A percentile compares a stretch with the other conserved stretches of the same genome.
Evolutionary conservation across 805 yeast species (phyloP).

Genomic region (Saccharomyces jurei): DNA sequence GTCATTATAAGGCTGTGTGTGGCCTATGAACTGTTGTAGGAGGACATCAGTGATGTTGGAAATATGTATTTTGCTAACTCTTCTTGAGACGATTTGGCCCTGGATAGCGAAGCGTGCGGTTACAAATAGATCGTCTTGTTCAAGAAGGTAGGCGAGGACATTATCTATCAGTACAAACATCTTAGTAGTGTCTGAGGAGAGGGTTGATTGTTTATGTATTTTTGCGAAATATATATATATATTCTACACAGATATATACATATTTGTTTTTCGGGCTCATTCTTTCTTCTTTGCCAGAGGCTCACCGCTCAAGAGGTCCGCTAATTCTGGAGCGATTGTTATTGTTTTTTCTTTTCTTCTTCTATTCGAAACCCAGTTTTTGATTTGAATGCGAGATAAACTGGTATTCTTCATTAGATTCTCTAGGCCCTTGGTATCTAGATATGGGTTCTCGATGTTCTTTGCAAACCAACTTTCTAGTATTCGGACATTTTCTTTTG

Average conservation of each 20-base stretch:
- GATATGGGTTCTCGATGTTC: constrained; percentile 15
- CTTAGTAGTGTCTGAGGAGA: not conserved
- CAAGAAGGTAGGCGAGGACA: not conserved
- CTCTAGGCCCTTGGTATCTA: constrained; percentile 7
- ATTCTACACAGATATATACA: not conserved
- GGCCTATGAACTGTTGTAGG: not conserved
- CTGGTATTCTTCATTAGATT: constrained; percentile 8
- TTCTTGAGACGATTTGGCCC: not conserved
- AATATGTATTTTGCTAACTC: not conserved
- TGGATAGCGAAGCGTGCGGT: not conserved
- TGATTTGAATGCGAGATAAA: constrained; percentile 17
- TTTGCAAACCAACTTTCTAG: constrained; percentile 15
- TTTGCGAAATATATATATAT: not conserved
- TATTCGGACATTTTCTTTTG: constrained; percentile 7
- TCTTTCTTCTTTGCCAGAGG: not conserved
- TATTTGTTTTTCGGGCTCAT: not conserved
- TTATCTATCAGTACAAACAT: not conserved
- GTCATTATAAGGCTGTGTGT: not conserved
- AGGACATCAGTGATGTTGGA: not conserved
- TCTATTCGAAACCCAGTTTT: constrained; percentile 25
- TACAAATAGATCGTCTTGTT: not conserved
- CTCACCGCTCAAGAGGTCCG: constrained; percentile 1
- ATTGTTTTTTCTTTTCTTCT: constrained; percentile 17
- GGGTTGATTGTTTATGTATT: not conserved
- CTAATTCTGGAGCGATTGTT: constrained; percentile 10